Conservation (phyloP, 1,284 basidiomycete genomes). For the Volvariella volvacea region DNA sequence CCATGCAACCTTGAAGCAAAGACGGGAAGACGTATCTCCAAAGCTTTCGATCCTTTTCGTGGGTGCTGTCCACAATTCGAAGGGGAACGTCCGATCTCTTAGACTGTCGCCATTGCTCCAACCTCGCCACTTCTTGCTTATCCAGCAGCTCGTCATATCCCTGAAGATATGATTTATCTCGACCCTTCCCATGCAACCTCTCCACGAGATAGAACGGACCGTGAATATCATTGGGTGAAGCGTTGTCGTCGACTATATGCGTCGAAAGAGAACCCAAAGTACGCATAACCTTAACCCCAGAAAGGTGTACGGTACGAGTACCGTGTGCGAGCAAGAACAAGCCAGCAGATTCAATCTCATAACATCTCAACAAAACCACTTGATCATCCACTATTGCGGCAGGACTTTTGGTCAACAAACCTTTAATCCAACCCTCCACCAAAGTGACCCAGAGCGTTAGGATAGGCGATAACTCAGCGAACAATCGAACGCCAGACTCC, state of each 20-base stretch:
- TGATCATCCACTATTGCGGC: slow-evolving; percentile 35
- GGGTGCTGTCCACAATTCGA: slow-evolving; percentile 59
- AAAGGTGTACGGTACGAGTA: slow-evolving; percentile 37
- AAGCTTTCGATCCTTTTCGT: slow-evolving; percentile 56
- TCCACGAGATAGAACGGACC: slow-evolving; percentile 35
- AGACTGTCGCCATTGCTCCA: slow-evolving; percentile 58
- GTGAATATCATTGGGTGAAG: slow-evolving; percentile 18
- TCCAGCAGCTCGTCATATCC: slow-evolving; percentile 65
- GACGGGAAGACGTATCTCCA: slow-evolving; percentile 68
- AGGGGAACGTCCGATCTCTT: slow-evolving; percentile 47
- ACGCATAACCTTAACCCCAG: slow-evolving; percentile 58
- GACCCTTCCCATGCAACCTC: slow-evolving; percentile 40
- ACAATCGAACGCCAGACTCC: slow-evolving; percentile 57
- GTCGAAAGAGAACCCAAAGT: slow-evolving; percentile 40
- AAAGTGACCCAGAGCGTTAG: slow-evolving; percentile 73
- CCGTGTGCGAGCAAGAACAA: slow-evolving; percentile 78
- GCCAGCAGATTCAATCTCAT: slow-evolving; percentile 67
- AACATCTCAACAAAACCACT: slow-evolving; percentile 35
- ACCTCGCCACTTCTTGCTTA: slow-evolving; percentile 44
- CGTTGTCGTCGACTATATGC: slow-evolving; percentile 24
- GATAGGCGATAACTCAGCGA: slow-evolving; percentile 60
- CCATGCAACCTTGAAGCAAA: slow-evolving; percentile 50
- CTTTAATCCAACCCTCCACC: slow-evolving; percentile 63
- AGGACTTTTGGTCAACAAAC: slow-evolving; percentile 32
- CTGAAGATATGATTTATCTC: slow-evolving; percentile 41